These are phyloP conservation scores for Fusarium sp. DNA, from an alignment of 2,329 filamentous ascomycete species.

Conservation along the genomic window DNA sequence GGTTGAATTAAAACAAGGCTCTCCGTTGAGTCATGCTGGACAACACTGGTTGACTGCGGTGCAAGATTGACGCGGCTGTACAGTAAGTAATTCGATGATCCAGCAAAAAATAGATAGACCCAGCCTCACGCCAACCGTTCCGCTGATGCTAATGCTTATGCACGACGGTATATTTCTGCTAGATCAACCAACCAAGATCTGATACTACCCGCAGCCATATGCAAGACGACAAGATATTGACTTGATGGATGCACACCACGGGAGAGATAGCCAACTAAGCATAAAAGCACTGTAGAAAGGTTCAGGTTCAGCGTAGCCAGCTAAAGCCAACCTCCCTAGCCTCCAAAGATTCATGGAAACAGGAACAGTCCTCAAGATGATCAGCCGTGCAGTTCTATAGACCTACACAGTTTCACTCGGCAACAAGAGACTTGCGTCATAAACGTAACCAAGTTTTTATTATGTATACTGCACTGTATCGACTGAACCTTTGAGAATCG, in stretches of 20 bases:
- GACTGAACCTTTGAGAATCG: constrained; percentile 4
- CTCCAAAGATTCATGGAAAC: background rate
- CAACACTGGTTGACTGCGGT: background rate
- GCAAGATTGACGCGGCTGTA: constrained; percentile 12
- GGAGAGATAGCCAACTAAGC: background rate
- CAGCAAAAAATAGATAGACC: constrained; percentile 5
- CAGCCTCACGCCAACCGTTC: constrained; percentile 12
- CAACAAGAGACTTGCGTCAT: constrained; percentile 25
- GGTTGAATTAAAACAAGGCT: background rate
- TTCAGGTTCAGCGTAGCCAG: background rate
- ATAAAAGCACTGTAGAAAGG: background rate
- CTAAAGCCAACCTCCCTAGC: background rate
- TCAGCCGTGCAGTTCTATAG: background rate
- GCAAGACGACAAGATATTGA: constrained; percentile 20
- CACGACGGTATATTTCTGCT: constrained; percentile 1
- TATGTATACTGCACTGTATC: constrained; percentile 6
- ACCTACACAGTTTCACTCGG: background rate
- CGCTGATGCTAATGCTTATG: background rate
- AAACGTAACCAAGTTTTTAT: constrained; percentile 2
- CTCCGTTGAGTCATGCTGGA: background rate
- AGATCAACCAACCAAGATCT: constrained; percentile 19
- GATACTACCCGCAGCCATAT: constrained; percentile 7
- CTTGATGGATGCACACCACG: constrained; percentile 23
- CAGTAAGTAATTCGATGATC: constrained; percentile 14
- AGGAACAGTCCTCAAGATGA: background rate